Percentiles rank a stretch among this genome's conserved stretches.
Conservation (phyloP, 2,329 filamentous ascomycete species). For the Nannizzia gypsea region DNA sequence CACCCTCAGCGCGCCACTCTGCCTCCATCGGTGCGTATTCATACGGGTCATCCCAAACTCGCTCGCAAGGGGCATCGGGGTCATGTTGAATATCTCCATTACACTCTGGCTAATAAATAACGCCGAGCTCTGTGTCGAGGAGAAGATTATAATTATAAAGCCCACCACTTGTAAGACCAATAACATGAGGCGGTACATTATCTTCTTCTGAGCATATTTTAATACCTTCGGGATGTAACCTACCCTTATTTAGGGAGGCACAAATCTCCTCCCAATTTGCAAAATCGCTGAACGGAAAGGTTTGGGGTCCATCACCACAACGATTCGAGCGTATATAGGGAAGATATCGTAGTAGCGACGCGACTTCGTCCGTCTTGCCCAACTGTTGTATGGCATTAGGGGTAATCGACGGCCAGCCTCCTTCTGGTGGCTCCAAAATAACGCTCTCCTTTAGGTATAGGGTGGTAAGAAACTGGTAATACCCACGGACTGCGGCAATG, state of each 20-base stretch:
- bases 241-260: neutral
- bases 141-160: constrained; percentile 15
- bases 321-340: constrained; percentile 19
- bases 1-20: constrained; percentile 17
- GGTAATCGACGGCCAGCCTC: constrained; percentile 25
- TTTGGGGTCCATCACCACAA: neutral
- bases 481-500: constrained; percentile 20
- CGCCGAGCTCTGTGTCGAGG: constrained; percentile 21
- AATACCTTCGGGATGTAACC: neutral
- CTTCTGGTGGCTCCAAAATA: constrained; percentile 21
- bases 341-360: constrained; percentile 22
- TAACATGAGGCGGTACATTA: constrained; percentile 11
- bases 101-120: constrained; percentile 20
- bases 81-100: constrained; percentile 5
- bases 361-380: constrained; percentile 22
- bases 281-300: neutral
- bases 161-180: constrained; percentile 7
- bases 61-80: constrained; percentile 8
- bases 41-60: constrained; percentile 16
- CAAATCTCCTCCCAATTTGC: neutral
- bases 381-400: constrained; percentile 10
- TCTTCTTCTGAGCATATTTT: constrained; percentile 1
- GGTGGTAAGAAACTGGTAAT: constrained; percentile 24
- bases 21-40: constrained; percentile 16
- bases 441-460: constrained; percentile 21